Evolutionary conservation across 1,284 basidiomycete genomes (phyloP).

Genomic region (Ustilago cynodontis): DNA sequence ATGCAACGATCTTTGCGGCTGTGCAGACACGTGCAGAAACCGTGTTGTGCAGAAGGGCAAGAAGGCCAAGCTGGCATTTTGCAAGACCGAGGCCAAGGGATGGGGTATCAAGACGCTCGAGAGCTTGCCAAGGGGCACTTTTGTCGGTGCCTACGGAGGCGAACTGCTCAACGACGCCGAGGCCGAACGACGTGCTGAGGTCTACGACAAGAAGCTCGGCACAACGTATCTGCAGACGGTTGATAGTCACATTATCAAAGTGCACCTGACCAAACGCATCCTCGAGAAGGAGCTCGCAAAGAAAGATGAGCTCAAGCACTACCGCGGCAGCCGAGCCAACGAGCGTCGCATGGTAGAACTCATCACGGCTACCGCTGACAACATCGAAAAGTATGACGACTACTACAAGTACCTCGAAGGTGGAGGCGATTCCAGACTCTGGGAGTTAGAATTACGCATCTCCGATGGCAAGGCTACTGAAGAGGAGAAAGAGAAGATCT

Average conservation of each 20-base stretch:
- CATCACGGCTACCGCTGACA: constrained; percentile 3
- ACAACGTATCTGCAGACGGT: constrained; percentile 87
- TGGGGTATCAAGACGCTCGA: constrained; percentile 73
- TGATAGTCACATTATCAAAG: constrained; percentile 79
- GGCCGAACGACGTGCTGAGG: constrained; percentile 76
- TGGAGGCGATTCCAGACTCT: not conserved
- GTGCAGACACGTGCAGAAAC: constrained; percentile 82
- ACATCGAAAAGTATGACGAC: constrained; percentile 31
- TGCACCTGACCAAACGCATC: constrained; percentile 61
- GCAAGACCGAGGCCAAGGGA: constrained; percentile 79
- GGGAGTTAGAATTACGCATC: not conserved
- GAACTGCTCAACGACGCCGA: constrained; percentile 81
- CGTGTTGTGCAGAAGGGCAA: constrained; percentile 86
- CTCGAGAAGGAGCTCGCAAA: constrained; percentile 30
- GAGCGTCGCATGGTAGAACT: constrained; percentile 19
- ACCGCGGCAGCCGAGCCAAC: constrained; percentile 10
- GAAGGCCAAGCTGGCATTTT: constrained; percentile 71
- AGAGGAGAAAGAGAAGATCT: not conserved
- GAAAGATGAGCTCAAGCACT: constrained; percentile 11
- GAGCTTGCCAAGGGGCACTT: constrained; percentile 75
- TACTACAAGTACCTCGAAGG: constrained; percentile 16
- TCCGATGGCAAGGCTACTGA: not conserved
- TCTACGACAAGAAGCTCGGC: constrained; percentile 79
- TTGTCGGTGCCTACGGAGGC: constrained; percentile 85
- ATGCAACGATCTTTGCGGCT: constrained; percentile 84